Percentiles rank a stretch among this genome's conserved stretches.
Conservation (phyloP, 75 land plant genomes). For the Ceratopteris richardii region DNA sequence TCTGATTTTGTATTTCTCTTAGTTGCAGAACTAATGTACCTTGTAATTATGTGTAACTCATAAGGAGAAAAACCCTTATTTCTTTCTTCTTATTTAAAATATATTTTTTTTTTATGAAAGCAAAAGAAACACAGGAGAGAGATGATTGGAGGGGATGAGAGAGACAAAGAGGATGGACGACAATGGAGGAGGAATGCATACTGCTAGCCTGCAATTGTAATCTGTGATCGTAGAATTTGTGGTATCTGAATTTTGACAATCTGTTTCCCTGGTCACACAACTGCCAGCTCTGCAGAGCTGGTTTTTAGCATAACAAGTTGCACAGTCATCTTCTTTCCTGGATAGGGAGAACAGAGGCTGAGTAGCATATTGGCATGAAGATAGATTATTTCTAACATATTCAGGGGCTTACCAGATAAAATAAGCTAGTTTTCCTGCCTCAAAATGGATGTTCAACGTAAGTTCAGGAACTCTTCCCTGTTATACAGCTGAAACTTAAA, state of each 20-base stretch:
- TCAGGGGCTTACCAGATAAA: background rate
- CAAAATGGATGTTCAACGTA: constrained; percentile 1
- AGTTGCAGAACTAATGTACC: too few species aligned
- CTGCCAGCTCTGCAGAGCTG: constrained; percentile 4
- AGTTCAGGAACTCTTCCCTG: constrained; percentile 6
- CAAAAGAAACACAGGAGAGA: too few species aligned
- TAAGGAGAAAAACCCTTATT: too few species aligned
- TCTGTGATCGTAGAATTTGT: constrained; percentile 3
- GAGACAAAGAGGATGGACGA: too few species aligned
- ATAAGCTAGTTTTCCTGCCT: background rate
- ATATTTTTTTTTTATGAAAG: too few species aligned
- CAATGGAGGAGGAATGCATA: background rate
- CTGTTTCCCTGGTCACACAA: constrained; percentile 2
- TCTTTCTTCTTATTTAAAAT: too few species aligned
- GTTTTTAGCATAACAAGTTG: background rate
- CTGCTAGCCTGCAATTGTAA: constrained; percentile 2
- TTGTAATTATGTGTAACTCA: too few species aligned
- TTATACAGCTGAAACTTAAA: background rate
- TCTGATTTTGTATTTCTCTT: too few species aligned
- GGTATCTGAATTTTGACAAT: background rate
- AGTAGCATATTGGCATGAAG: too few species aligned
- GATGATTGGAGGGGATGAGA: too few species aligned
- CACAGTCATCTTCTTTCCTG: constrained; percentile 3
- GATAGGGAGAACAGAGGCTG: too few species aligned
- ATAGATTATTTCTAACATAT: too few species aligned